Percentiles rank a stretch among this genome's conserved stretches.
These are phyloP conservation scores for Ananas comosus DNA, from an alignment of 176 grass and related monocot species.

Conservation along the genomic window DNA sequence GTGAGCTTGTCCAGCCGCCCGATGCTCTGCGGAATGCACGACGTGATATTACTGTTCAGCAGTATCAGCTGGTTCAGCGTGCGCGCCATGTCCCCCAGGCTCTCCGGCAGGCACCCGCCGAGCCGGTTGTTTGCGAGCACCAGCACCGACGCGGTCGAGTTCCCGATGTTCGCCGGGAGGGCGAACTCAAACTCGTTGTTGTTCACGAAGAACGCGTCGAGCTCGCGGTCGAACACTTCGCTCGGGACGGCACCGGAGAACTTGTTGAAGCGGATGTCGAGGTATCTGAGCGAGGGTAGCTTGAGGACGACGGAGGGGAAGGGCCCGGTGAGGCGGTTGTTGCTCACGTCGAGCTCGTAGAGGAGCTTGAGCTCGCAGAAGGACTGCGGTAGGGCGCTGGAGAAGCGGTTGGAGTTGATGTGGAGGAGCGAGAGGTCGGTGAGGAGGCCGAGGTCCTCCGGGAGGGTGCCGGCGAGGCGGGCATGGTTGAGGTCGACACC, in stretches of 20 bases:
- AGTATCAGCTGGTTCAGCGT: constrained; percentile 67
- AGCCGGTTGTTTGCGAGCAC: constrained; percentile 62
- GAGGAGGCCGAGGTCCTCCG: constrained; percentile 56
- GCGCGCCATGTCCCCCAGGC: constrained; percentile 55
- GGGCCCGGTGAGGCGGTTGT: constrained; percentile 53
- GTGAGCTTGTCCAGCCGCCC: constrained; percentile 66
- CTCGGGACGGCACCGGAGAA: constrained; percentile 58
- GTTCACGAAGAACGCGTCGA: constrained; percentile 91
- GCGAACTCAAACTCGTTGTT: constrained; percentile 70
- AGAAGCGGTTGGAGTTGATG: constrained; percentile 77
- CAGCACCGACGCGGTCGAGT: constrained; percentile 71
- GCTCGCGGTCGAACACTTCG: constrained; percentile 52
- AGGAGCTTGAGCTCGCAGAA: constrained; percentile 49
- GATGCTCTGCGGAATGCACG: constrained; percentile 78
- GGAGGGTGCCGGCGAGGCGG: constrained; percentile 46
- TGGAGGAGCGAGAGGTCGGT: constrained; percentile 70
- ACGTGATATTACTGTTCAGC: constrained; percentile 75
- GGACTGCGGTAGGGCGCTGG: constrained; percentile 37
- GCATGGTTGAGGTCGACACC: constrained; percentile 66
- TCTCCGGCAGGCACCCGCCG: constrained; percentile 59
- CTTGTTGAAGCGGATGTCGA: constrained; percentile 74
- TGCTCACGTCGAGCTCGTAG: constrained; percentile 74
- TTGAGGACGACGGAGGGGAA: constrained; percentile 54
- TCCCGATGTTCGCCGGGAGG: constrained; percentile 51
- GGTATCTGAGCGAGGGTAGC: constrained; percentile 53